phyloP scores from a whole-genome alignment of 495 filamentous ascomycete species.

The Paragyromitra xinjiangensis region DNA sequence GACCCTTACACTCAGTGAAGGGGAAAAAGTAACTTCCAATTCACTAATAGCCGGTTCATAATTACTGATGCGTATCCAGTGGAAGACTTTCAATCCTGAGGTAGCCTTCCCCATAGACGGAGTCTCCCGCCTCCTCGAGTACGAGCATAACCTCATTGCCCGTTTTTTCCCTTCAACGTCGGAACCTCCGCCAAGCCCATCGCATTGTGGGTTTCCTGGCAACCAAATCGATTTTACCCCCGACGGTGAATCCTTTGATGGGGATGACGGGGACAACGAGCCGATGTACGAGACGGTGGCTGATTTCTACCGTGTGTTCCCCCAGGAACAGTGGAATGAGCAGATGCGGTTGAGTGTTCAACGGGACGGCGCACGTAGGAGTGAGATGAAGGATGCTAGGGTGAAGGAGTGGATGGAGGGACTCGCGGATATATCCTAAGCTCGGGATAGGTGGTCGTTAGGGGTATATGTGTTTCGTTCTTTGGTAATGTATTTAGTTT shows the following conservation, averaged over 20 bases:
- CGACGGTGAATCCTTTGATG: neutral
- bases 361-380: neutral
- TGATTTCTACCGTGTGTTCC: conserved; percentile 1
- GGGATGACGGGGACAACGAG: neutral
- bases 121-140: neutral
- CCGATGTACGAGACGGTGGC: neutral
- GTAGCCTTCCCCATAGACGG: neutral
- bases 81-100: neutral
- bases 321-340: neutral
- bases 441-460: neutral
- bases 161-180: conserved; percentile 1
- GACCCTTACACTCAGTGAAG: neutral
- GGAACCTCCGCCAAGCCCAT: neutral
- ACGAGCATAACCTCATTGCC: neutral
- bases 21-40: neutral
- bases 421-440: neutral
- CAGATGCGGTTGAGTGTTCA: neutral
- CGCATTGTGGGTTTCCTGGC: neutral
- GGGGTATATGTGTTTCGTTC: neutral
- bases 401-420: neutral
- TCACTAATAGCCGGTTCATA: neutral
- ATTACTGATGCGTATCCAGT: neutral
- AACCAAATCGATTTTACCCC: neutral
- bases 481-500: neutral
- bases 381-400: neutral